phyloP scores from a whole-genome alignment of 2,329 filamentous ascomycete species.

The Trichoderma koningii region DNA sequence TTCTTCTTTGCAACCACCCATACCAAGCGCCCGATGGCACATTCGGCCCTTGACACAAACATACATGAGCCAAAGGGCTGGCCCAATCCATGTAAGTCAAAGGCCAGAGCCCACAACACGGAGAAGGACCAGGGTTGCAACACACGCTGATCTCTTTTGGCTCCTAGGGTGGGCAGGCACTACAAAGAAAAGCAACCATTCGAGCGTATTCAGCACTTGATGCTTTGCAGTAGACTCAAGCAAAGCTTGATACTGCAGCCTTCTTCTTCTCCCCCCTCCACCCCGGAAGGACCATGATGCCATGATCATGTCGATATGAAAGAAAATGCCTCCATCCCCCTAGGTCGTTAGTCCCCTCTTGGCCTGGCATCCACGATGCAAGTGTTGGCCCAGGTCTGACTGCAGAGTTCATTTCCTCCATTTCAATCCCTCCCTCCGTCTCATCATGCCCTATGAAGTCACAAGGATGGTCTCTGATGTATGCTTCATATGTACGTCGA shows the following conservation, averaged over 20 bases:
- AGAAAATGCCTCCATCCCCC: conserved; percentile 12
- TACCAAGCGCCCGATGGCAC: not conserved
- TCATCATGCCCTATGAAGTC: not conserved
- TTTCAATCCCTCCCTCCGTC: not conserved
- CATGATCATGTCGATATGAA: conserved; percentile 2
- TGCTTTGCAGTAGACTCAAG: not conserved
- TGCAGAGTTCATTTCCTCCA: not conserved
- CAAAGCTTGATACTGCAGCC: not conserved
- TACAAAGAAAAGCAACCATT: no score
- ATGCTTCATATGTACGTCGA: not conserved
- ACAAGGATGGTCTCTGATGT: not conserved
- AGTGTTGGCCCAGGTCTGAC: not conserved
- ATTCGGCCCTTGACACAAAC: conserved; percentile 17
- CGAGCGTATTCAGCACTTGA: no score
- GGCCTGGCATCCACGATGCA: conserved; percentile 8
- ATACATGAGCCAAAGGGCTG: not conserved
- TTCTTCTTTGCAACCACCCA: conserved; percentile 6
- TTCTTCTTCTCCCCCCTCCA: not conserved
- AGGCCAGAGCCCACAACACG: not conserved
- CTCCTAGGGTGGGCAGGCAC: not conserved
- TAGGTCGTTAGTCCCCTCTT: not conserved
- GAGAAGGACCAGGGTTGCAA: not conserved
- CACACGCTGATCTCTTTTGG: not conserved
- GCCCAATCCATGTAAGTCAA: conserved; percentile 12
- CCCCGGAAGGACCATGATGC: conserved; percentile 10